Percentiles rank a stretch among this genome's conserved stretches.
phyloP scores from a whole-genome alignment of 2,329 filamentous ascomycete species.

The Neofusicoccum umdonicola region DNA sequence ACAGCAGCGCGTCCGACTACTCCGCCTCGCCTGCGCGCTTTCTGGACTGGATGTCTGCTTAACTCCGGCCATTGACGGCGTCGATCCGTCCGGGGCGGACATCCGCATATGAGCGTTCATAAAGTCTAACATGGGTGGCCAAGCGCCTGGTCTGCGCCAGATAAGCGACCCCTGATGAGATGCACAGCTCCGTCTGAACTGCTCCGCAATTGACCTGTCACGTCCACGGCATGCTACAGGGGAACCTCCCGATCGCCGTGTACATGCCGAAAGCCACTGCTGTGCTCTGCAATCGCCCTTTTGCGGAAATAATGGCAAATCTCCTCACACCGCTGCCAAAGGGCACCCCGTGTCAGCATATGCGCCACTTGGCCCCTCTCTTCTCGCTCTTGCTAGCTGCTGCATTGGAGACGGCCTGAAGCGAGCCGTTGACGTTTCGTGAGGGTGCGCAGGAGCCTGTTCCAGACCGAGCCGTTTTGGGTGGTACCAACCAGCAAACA shows the following conservation, averaged over 20 bases:
- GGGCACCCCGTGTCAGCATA: background rate
- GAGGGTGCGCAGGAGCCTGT: background rate
- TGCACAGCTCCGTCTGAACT: background rate
- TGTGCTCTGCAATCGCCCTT: background rate
- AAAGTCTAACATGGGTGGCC: background rate
- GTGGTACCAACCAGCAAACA: background rate
- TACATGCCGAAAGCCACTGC: background rate
- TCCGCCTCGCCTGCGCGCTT: background rate
- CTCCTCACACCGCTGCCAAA: background rate
- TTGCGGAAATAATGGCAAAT: background rate
- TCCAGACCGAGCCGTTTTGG: background rate
- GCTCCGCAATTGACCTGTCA: background rate
- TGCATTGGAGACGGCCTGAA: slow-evolving; percentile 9
- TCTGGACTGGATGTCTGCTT: background rate
- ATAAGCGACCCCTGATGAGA: slow-evolving; percentile 7
- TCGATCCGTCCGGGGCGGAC: slow-evolving; percentile 4
- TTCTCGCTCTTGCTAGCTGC: background rate
- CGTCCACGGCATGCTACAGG: background rate
- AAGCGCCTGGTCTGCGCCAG: background rate
- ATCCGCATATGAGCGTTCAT: slow-evolving; percentile 1
- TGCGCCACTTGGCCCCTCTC: background rate
- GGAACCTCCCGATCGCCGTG: background rate
- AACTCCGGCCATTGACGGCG: background rate
- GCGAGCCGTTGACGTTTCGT: slow-evolving; percentile 1
- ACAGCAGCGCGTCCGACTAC: background rate